phyloP scores from a whole-genome alignment of 2,329 filamentous ascomycete genomes.

The Tolypocladium nubicola region DNA sequence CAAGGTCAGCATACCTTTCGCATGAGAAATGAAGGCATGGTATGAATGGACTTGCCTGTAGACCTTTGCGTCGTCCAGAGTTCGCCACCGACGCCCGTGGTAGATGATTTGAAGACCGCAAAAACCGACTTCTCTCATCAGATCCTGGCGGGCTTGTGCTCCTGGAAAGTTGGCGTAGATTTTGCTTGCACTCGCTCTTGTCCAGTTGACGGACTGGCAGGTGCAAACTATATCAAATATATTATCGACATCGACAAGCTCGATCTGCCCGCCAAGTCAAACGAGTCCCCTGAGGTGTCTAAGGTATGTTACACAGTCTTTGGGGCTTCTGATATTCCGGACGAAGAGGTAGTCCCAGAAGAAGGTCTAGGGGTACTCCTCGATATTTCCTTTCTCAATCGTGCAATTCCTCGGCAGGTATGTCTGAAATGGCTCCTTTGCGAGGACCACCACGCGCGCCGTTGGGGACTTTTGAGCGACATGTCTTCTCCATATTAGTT shows the following conservation, averaged over 20 bases:
- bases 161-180: background rate
- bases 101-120: background rate
- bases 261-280: background rate
- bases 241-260: background rate
- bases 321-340: background rate
- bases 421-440: background rate
- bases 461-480: background rate
- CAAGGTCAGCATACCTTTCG: background rate
- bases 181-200: background rate
- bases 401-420: background rate
- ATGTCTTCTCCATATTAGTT: background rate
- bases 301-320: background rate
- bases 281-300: background rate
- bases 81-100: background rate
- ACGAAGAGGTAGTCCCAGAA: background rate
- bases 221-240: background rate
- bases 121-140: background rate
- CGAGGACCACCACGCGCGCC: background rate
- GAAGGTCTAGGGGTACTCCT: background rate
- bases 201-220: background rate
- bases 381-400: background rate
- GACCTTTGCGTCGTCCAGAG: background rate
- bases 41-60: background rate
- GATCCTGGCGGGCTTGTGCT: background rate
- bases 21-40: background rate